phyloP scores from a whole-genome alignment of 805 yeast genomes.

The Starmerella apis region DNA sequence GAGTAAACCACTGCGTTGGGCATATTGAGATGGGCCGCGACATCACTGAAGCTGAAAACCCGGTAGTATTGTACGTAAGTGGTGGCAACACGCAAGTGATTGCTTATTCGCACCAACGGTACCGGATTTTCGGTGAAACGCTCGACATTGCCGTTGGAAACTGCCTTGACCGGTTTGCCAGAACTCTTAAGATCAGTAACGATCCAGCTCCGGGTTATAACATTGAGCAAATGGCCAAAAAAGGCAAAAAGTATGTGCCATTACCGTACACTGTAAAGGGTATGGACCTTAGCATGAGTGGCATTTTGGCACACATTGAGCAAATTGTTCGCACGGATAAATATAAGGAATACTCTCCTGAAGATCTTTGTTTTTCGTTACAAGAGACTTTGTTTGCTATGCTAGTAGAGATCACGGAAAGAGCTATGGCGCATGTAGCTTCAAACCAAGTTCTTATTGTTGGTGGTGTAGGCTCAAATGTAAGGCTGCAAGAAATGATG shows the following conservation, averaged over 20 bases:
- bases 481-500: conserved; percentile 92
- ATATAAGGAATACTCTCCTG: conserved; percentile 42
- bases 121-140: conserved; percentile 98
- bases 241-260: conserved; percentile 46
- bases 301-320: conserved; percentile 79
- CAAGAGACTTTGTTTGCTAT: conserved; percentile 90
- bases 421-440: conserved; percentile 97
- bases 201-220: conserved; percentile 97
- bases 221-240: conserved; percentile 83
- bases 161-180: conserved; percentile 90
- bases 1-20: conserved; percentile 95
- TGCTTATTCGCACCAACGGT: conserved; percentile 87
- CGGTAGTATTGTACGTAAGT: conserved; percentile 91
- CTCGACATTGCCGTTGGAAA: conserved; percentile 96
- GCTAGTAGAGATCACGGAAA: conserved; percentile 94
- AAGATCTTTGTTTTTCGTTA: conserved; percentile 82
- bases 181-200: conserved; percentile 78
- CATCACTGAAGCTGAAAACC: conserved; percentile 94
- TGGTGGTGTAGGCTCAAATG: conserved; percentile 98
- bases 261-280: conserved; percentile 97
- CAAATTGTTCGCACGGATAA: conserved; percentile 42
- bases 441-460: conserved; percentile 83
- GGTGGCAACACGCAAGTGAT: conserved; percentile 98
- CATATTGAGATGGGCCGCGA: conserved; percentile 99
- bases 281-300: conserved; percentile 96